phyloP scores from a whole-genome alignment of 2,329 filamentous ascomycete species.

The Chaetomiaceae sp. region DNA sequence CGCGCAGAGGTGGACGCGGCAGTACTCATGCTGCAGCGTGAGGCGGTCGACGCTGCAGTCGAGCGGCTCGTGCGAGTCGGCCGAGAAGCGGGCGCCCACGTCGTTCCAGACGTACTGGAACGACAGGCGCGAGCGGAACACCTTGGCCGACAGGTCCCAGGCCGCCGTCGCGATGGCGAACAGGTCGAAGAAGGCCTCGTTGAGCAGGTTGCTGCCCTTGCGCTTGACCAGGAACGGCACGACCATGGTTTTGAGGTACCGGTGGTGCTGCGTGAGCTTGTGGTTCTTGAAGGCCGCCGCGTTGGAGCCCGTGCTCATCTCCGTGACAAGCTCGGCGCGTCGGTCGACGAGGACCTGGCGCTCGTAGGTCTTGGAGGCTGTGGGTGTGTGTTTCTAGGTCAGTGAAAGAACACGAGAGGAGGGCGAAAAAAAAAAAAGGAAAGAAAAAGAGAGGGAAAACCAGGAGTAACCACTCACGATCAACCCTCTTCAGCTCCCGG shows the following conservation, averaged over 20 bases:
- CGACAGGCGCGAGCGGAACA: slow-evolving; percentile 37
- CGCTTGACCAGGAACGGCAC: slow-evolving; percentile 40
- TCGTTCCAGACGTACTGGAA: slow-evolving; percentile 43
- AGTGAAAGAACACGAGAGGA: not conserved
- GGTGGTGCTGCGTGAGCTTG: slow-evolving; percentile 23
- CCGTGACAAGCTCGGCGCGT: slow-evolving; percentile 32
- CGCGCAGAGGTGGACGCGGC: slow-evolving; percentile 49
- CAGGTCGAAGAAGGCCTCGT: slow-evolving; percentile 40
- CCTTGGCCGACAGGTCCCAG: slow-evolving; percentile 43
- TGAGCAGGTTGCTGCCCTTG: slow-evolving; percentile 21
- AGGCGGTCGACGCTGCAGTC: slow-evolving; percentile 39
- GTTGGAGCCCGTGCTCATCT: slow-evolving; percentile 30
- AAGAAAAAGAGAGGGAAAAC: not conserved
- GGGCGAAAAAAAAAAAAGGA: not conserved
- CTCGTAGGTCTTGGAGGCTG: slow-evolving; percentile 24
- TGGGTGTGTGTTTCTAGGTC: not conserved
- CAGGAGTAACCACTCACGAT: slow-evolving; percentile 32
- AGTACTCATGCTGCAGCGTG: slow-evolving; percentile 46
- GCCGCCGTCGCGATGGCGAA: slow-evolving; percentile 37
- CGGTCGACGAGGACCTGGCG: slow-evolving; percentile 35
- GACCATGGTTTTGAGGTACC: slow-evolving; percentile 33
- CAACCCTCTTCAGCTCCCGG: not conserved
- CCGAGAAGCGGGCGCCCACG: slow-evolving; percentile 44
- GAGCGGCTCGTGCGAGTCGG: slow-evolving; percentile 43
- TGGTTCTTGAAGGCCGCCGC: slow-evolving; percentile 26